Percentiles rank a stretch among this genome's conserved stretches.
These are phyloP conservation scores for Penicillium canescens DNA, from an alignment of 495 filamentous ascomycete species.

Conservation along the genomic window DNA sequence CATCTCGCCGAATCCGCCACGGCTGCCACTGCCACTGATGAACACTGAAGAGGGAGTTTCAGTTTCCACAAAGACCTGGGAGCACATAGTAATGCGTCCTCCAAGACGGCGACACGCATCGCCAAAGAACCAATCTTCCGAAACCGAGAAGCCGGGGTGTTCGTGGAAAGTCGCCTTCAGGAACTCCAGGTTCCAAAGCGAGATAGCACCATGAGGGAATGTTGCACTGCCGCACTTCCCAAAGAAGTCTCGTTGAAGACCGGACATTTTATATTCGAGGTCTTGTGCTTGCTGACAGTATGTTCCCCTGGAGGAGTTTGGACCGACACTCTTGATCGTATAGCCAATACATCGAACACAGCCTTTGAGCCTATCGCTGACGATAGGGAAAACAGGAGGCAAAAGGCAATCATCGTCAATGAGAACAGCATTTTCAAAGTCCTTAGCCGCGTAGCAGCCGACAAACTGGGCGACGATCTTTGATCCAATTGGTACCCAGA, in stretches of 20 bases:
- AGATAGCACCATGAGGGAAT: slow-evolving; percentile 46
- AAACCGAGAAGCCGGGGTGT: slow-evolving; percentile 46
- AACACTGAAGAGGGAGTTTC: slow-evolving; percentile 45
- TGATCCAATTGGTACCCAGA: slow-evolving; percentile 39
- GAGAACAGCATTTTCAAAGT: slow-evolving; percentile 42
- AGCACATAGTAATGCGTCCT: slow-evolving; percentile 49
- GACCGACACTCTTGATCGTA: slow-evolving; percentile 43
- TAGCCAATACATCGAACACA: slow-evolving; percentile 43
- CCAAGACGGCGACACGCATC: slow-evolving; percentile 45
- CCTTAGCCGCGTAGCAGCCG: slow-evolving; percentile 40
- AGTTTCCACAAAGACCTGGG: slow-evolving; percentile 49
- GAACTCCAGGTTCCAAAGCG: slow-evolving; percentile 43
- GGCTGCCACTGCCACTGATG: slow-evolving; percentile 31
- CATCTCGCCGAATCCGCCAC: slow-evolving; percentile 54
- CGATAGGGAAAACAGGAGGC: slow-evolving; percentile 43
- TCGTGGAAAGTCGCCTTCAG: slow-evolving; percentile 42
- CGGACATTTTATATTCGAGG: slow-evolving; percentile 47
- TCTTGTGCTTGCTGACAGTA: slow-evolving; percentile 49
- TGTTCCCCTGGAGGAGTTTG: slow-evolving; percentile 29
- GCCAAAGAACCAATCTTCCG: slow-evolving; percentile 50
- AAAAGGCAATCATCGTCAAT: slow-evolving; percentile 52
- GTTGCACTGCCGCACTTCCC: slow-evolving; percentile 42
- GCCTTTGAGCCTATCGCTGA: slow-evolving; percentile 37
- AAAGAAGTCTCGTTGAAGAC: slow-evolving; percentile 38
- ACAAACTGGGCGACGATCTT: slow-evolving; percentile 51